Evolutionary conservation across 2,329 filamentous ascomycete species (phyloP), one percentile per base, ranked within the genome.

Genomic region (Sclerotinia spermophila): DNA sequence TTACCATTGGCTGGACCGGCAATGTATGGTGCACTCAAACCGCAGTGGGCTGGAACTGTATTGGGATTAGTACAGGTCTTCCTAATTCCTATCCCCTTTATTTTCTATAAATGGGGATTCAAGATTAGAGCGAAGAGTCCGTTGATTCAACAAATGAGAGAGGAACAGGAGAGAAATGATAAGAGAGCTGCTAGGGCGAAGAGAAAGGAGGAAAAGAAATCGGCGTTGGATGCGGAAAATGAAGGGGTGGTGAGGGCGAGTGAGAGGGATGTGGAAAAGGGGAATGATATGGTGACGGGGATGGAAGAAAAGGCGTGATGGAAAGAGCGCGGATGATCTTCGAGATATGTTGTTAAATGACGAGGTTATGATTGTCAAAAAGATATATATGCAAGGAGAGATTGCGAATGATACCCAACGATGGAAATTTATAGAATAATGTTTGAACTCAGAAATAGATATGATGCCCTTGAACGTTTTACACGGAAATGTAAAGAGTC

Each of bases 11-110:
- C 91, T 3, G 93, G 92, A 0, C 86, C 91, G 0, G 84, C 85
- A 35, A 89, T 97, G 86, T 96, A 95, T 78, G 78, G 78, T 1
- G 82, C 83, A 0, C 82, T 97, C 15, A 89, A 90, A 0, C 88
- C 92, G 0, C 90, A 92, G 73, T 96, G 92, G 92, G 90, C 92
- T 0, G 92, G 91, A 0, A 94, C 92, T 0, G 81, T 96, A 61
- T 82, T 96, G 4, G 92, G 91, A 0, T 77, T 94, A 67, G 81
- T 96, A 3, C 92, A 95, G 76, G 86, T 93, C 2, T 82, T 84
- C 0, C 86, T 93, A 76, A 90, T 96, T 24, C 92, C 93, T 0
- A 94, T 96, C 61, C 93, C 93, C 0, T 86, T 95, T 70, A 83
- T 93, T 0, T 96, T 96, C 77, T 96, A 93, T 80, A 82, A 82